Evolutionary conservation across 768 basidiomycete genomes (phyloP).

Genomic region (Rossbeevera mucosa): DNA sequence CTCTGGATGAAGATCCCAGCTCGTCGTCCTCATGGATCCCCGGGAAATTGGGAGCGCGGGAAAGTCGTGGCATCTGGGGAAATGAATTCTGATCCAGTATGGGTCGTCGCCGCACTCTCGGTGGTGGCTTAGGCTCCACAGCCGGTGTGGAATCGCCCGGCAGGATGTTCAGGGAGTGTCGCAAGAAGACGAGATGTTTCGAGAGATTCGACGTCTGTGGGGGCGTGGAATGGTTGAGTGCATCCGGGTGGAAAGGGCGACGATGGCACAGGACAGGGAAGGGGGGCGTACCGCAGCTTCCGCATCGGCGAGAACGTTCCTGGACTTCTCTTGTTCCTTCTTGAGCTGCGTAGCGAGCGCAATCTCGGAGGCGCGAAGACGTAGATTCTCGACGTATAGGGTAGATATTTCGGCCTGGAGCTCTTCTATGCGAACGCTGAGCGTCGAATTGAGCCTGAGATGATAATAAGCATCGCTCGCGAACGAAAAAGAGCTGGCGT

Average conservation of each 20-base stretch:
- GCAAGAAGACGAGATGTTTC: slow-evolving; percentile 61
- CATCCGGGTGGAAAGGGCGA: background rate
- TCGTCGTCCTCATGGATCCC: slow-evolving; percentile 70
- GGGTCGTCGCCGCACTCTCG: slow-evolving; percentile 50
- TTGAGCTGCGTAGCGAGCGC: slow-evolving; percentile 71
- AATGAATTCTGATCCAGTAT: slow-evolving; percentile 39
- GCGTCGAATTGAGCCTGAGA: slow-evolving; percentile 74
- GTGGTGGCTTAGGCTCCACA: slow-evolving; percentile 39
- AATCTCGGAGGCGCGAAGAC: slow-evolving; percentile 76
- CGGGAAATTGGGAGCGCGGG: slow-evolving; percentile 62
- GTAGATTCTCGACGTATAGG: slow-evolving; percentile 80
- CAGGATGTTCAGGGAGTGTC: slow-evolving; percentile 53
- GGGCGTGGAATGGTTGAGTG: background rate
- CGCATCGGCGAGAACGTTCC: slow-evolving; percentile 65
- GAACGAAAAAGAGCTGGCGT: slow-evolving; percentile 19
- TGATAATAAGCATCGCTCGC: slow-evolving; percentile 6
- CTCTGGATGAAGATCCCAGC: slow-evolving; percentile 33
- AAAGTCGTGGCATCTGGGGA: slow-evolving; percentile 51
- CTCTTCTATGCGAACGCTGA: slow-evolving; percentile 81
- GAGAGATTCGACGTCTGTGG: slow-evolving; percentile 54
- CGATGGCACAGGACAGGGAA: slow-evolving; percentile 13
- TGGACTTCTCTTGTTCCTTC: slow-evolving; percentile 73
- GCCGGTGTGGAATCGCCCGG: slow-evolving; percentile 33
- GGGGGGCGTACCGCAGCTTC: slow-evolving; percentile 61
- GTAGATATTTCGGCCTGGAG: slow-evolving; percentile 77